Conservation (phyloP, 1,284 basidiomycete species). For the Ceratobasidium papillatum region DNA sequence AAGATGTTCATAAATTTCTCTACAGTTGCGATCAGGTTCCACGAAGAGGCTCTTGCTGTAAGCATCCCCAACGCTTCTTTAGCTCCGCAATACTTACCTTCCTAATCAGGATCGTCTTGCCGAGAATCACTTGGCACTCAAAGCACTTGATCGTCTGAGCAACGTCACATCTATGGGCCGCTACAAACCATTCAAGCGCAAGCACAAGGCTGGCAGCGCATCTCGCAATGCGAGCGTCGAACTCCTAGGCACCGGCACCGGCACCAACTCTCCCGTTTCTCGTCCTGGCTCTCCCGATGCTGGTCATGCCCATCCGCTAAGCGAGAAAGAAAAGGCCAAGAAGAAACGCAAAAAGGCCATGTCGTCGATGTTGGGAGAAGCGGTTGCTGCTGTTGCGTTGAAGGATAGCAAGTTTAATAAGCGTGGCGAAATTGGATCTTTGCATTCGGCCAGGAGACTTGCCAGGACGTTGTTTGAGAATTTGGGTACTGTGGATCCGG, state of each 20-base stretch:
- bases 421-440: conserved; percentile 62
- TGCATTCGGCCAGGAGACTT: conserved; percentile 74
- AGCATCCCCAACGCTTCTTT: conserved; percentile 12
- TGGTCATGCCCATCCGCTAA: conserved; percentile 7
- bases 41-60: conserved; percentile 70
- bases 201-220: conserved; percentile 21
- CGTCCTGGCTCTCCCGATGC: conserved; percentile 42
- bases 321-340: conserved; percentile 38
- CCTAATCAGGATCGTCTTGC: conserved; percentile 63
- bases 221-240: conserved; percentile 40
- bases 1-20: not conserved
- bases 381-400: conserved; percentile 74
- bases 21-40: conserved; percentile 76
- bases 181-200: conserved; percentile 21
- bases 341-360: conserved; percentile 63
- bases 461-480: conserved; percentile 78
- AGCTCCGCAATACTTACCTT: not conserved
- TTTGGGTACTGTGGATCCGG: conserved; percentile 68
- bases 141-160: conserved; percentile 69
- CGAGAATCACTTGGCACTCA: conserved; percentile 73
- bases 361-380: conserved; percentile 65
- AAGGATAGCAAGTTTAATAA: conserved; percentile 71
- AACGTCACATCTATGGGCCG: conserved; percentile 32
- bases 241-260: conserved; percentile 10
- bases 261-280: conserved; percentile 38